These are phyloP conservation scores for Salix brachista DNA, from an alignment of 345 rosid genomes.

Conservation along the genomic window DNA sequence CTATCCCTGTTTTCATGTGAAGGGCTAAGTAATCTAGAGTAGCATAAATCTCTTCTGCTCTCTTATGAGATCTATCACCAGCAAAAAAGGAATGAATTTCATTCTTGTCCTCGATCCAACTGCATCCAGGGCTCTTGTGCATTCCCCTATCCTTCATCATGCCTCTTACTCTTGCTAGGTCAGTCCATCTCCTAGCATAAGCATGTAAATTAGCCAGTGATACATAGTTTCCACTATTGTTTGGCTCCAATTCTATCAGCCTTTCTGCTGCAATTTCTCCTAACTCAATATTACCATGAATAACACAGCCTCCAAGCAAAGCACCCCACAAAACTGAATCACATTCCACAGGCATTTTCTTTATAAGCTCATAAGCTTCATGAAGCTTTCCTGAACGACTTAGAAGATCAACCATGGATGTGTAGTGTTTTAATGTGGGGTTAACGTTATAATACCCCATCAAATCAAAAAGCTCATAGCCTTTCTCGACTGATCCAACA, in stretches of 20 bases:
- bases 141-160: slow-evolving; percentile 17
- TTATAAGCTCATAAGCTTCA: slow-evolving; percentile 17
- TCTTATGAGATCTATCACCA: slow-evolving; percentile 15
- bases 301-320: slow-evolving; percentile 27
- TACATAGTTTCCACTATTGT: slow-evolving; percentile 19
- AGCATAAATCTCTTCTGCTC: slow-evolving; percentile 16
- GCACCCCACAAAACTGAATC: slow-evolving; percentile 29
- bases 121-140: slow-evolving; percentile 28
- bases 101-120: slow-evolving; percentile 23
- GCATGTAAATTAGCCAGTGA: slow-evolving; percentile 23
- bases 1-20: slow-evolving; percentile 31
- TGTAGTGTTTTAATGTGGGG: slow-evolving; percentile 24
- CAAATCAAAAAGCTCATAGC: slow-evolving; percentile 12
- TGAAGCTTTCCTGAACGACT: slow-evolving; percentile 22
- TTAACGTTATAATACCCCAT: slow-evolving; percentile 12
- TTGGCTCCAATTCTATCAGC: slow-evolving; percentile 24
- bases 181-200: slow-evolving; percentile 16
- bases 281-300: slow-evolving; percentile 12
- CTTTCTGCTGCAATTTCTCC: slow-evolving; percentile 21
- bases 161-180: slow-evolving; percentile 14
- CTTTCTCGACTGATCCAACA: slow-evolving; percentile 16
- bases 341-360: slow-evolving; percentile 19
- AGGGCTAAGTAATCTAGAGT: slow-evolving; percentile 40
- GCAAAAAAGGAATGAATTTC: slow-evolving; percentile 20
- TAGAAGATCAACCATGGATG: slow-evolving; percentile 25